Base-by-base conservation (phyloP, 306 rosid species). In the Pterocarpus macrocarpus region DNA sequence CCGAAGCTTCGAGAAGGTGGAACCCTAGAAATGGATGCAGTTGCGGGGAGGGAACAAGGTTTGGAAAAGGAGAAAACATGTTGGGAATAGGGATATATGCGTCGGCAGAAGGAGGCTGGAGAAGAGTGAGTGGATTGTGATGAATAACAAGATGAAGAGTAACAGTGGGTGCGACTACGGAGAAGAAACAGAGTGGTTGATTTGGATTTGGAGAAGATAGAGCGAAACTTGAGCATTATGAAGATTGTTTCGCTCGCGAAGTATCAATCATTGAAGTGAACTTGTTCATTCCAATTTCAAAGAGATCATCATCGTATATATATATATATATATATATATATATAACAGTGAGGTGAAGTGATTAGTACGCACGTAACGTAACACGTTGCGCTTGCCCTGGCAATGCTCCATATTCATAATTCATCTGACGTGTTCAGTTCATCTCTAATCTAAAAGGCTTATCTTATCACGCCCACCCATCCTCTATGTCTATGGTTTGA, bases 191-290 rank as follows among this genome's bases (percentile, higher is more conserved):
- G 14, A 9, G 52, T 12, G n/a, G 9, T 44, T 4, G 86, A 77
- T 68, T 88, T 89, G 71, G 85, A 77, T 78, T 88, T 90, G 73
- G 82, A 69, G 28, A 82, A 78, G 43, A 83, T 71, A 28, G 87
- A 82, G 6, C 73, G 64, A 49, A 78, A 73, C 16, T 69, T 86
- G 62, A 69, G 71, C 97, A 91, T 91, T 79, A 30, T 87, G 77
- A 58, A 56, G 55, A 50, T 56, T 36, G 62, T 53, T 64, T 73
- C 34, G 16, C 44, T 2, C 6, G 7, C 14, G 22, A 13, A n/a
- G 9, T 7, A 28, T 16, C 13, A 8, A 14, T 28, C 33, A 53
- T 34, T 14, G 36, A 35, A 44, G 36, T 59, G 2, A 35, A 39
- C 14, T 71, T 38, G 44, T 33, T 81, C 33, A 2, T 13, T 43